Conservation (phyloP, 352 stramenopile genomes). For the Phytophthora lateralis region DNA sequence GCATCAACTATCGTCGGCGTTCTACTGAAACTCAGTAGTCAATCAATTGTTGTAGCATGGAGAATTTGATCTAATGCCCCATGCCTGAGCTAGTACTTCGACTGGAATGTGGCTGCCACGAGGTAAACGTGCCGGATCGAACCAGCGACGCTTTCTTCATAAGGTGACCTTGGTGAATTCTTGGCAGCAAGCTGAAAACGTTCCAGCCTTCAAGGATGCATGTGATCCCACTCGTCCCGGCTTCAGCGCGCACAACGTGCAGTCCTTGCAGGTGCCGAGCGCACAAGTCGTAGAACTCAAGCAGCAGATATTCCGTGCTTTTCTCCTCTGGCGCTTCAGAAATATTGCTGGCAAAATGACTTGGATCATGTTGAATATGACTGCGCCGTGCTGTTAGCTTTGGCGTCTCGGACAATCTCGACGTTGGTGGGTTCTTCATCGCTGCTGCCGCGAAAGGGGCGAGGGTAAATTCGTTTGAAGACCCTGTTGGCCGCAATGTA, state of each 20-base stretch:
- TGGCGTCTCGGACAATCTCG: slow-evolving; percentile 5
- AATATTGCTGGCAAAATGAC: slow-evolving; percentile 4
- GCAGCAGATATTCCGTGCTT: slow-evolving; percentile 46
- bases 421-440: slow-evolving; percentile 9
- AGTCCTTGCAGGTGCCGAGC: slow-evolving; percentile 55
- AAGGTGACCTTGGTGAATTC: slow-evolving; percentile 35
- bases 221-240: slow-evolving; percentile 65
- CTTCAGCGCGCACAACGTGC: slow-evolving; percentile 58
- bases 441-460: slow-evolving; percentile 10
- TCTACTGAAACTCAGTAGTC: no score
- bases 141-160: slow-evolving; percentile 36
- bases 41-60: not conserved
- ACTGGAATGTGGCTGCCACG: slow-evolving; percentile 23
- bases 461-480: slow-evolving; percentile 18
- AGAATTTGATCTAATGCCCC: slow-evolving; percentile 4
- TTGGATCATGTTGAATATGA: slow-evolving; percentile 11
- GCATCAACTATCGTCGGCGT: no score
- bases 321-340: slow-evolving; percentile 36
- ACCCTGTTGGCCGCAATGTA: slow-evolving; percentile 2
- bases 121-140: slow-evolving; percentile 44
- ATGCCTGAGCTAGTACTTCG: slow-evolving; percentile 4
- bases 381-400: slow-evolving; percentile 14
- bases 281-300: slow-evolving; percentile 67
- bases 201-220: slow-evolving; percentile 71
- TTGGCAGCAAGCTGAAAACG: slow-evolving; percentile 63